Evolutionary conservation across 805 yeast genomes (phyloP).

Genomic region (Candida sithepensis): DNA sequence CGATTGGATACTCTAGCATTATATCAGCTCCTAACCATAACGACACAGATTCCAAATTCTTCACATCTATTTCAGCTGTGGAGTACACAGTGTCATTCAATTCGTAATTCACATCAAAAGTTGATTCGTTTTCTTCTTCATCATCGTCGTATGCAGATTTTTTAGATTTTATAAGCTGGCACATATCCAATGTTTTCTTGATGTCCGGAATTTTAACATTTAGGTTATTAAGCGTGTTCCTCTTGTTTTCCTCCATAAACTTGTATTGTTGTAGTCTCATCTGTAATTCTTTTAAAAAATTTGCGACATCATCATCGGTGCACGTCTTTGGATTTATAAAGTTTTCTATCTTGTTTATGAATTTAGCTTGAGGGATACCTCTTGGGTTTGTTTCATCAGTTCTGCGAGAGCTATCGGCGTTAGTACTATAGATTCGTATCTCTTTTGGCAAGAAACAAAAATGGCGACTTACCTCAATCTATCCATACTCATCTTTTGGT

Average conservation of each 20-base stretch:
- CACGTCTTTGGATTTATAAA: constrained; percentile 47
- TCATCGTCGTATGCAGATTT: constrained; percentile 32
- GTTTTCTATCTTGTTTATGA: constrained; percentile 78
- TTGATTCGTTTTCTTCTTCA: constrained; percentile 27
- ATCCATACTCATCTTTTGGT: background rate
- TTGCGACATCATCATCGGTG: constrained; percentile 31
- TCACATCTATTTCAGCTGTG: constrained; percentile 65
- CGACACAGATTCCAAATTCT: constrained; percentile 57
- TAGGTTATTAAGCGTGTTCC: constrained; percentile 47
- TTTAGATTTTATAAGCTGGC: constrained; percentile 52
- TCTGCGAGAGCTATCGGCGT: constrained; percentile 28
- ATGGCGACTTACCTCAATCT: background rate
- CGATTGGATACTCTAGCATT: constrained; percentile 90
- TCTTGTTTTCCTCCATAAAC: constrained; percentile 69
- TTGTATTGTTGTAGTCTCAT: constrained; percentile 87
- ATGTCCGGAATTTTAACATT: constrained; percentile 86
- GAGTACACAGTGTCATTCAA: constrained; percentile 91
- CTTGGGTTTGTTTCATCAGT: constrained; percentile 73
- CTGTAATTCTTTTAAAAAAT: constrained; percentile 71
- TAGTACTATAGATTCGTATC: too few relatives aligned
- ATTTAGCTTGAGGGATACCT: constrained; percentile 96
- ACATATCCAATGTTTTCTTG: constrained; percentile 75
- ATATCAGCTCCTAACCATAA: constrained; percentile 98
- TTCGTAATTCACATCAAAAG: constrained; percentile 78
- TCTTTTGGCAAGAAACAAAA: background rate